Percentiles rank a stretch among this genome's conserved stretches.
Evolutionary conservation across 306 rosid genomes (phyloP).

Genomic region (Ziziphus jujuba): DNA sequence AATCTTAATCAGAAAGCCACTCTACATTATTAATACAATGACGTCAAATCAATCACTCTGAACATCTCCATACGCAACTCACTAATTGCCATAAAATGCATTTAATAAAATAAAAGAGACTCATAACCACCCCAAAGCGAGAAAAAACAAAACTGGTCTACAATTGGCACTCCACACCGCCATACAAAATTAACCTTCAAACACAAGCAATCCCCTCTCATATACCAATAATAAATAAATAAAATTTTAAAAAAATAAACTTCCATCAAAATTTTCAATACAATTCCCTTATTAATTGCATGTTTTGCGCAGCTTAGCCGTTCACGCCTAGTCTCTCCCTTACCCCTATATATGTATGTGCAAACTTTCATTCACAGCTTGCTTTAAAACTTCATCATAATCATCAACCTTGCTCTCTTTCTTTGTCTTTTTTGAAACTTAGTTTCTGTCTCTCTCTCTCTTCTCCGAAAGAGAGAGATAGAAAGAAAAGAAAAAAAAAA

Average conservation of each 20-base stretch:
- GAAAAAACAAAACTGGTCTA: background rate
- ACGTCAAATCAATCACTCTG: conserved; percentile 14
- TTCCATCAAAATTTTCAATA: no score
- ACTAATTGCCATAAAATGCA: background rate
- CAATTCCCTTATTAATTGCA: no score
- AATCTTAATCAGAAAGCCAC: conserved; percentile 29
- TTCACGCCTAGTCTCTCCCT: no score
- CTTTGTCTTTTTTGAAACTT: background rate
- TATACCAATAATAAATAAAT: no score
- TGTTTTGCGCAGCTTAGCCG: no score
- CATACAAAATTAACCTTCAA: background rate
- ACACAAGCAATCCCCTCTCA: no score
- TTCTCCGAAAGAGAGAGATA: background rate
- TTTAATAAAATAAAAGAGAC: conserved; percentile 1
- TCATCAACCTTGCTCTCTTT: background rate
- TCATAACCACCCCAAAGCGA: conserved; percentile 8
- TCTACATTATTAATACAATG: conserved; percentile 32
- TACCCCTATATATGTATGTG: conserved; percentile 25
- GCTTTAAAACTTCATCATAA: background rate
- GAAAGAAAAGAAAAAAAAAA: background rate
- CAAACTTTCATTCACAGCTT: background rate
- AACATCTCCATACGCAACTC: conserved; percentile 26
- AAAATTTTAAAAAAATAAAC: no score
- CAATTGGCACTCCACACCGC: conserved; percentile 25
- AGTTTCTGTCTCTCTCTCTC: background rate